phyloP scores from a whole-genome alignment of 768 basidiomycete genomes.

The Pholiota microspora region DNA sequence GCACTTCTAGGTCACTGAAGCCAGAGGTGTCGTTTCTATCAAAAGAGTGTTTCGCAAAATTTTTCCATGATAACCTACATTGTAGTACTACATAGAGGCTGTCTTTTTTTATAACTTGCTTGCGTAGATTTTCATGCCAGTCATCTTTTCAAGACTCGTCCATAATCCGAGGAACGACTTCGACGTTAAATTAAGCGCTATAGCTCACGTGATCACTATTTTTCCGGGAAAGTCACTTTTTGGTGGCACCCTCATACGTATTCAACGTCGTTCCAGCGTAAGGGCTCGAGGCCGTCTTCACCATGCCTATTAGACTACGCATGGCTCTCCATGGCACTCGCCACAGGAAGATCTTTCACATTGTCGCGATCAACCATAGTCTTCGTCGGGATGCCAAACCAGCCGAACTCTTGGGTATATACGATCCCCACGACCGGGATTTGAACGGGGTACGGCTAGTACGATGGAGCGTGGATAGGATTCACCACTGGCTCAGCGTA shows the following conservation, averaged over 20 bases:
- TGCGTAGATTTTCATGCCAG: too few species aligned
- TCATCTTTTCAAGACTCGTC: too few species aligned
- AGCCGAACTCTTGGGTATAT: conserved; percentile 83
- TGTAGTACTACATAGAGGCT: too few species aligned
- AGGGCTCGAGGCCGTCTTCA: neutral
- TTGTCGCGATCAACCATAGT: conserved; percentile 79
- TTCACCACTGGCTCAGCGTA: conserved; percentile 83
- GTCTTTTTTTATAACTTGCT: too few species aligned
- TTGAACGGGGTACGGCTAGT: conserved; percentile 63
- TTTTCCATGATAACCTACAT: too few species aligned
- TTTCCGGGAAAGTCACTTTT: conserved; percentile 6
- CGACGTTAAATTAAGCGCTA: too few species aligned
- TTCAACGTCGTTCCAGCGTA: neutral
- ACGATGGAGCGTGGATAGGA: conserved; percentile 89
- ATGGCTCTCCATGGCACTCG: conserved; percentile 78
- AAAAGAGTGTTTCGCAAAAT: too few species aligned
- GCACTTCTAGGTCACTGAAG: too few species aligned
- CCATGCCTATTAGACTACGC: conserved; percentile 84
- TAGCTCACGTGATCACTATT: too few species aligned
- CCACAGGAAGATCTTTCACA: conserved; percentile 75
- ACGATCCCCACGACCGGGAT: conserved; percentile 62
- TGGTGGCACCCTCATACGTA: too few species aligned
- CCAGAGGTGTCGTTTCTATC: too few species aligned
- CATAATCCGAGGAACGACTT: too few species aligned
- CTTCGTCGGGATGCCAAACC: conserved; percentile 81